Evolutionary conservation across 164 flowering plant species (phyloP).

Genomic region (Akebia trifoliata): DNA sequence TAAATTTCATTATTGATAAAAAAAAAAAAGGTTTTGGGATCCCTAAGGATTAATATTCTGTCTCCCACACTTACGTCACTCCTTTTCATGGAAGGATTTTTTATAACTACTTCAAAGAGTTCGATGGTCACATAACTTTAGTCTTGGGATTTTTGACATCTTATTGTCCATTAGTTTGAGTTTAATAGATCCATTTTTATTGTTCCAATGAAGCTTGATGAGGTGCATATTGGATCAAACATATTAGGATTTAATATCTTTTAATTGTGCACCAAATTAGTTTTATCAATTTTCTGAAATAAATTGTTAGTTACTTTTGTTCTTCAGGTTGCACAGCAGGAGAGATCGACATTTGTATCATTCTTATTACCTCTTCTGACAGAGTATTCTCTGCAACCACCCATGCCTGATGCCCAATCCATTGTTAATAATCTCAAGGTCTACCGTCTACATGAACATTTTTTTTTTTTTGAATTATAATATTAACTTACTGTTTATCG

Average conservation of each 20-base stretch:
- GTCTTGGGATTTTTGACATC: not conserved
- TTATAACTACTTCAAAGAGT: not conserved
- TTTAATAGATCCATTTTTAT: not conserved
- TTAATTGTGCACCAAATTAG: not conserved
- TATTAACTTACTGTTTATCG: not conserved
- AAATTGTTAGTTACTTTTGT: slow-evolving; percentile 11
- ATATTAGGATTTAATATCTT: not conserved
- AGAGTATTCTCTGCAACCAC: slow-evolving; percentile 85
- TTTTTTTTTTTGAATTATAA: slow-evolving; percentile 1
- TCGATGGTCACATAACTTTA: not conserved
- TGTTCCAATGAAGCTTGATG: not conserved
- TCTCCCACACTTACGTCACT: not conserved
- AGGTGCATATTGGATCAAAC: not conserved
- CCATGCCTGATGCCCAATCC: slow-evolving; percentile 85
- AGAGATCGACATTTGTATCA: slow-evolving; percentile 74
- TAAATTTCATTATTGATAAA: too few species aligned
- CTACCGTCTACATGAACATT: slow-evolving; percentile 40
- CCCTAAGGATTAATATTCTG: too few species aligned
- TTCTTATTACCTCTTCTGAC: slow-evolving; percentile 83
- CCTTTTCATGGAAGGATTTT: not conserved
- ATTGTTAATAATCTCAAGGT: slow-evolving; percentile 93
- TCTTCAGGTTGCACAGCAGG: slow-evolving; percentile 87
- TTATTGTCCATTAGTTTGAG: not conserved
- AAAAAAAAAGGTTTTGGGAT: too few species aligned
- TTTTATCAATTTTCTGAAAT: not conserved